Percentiles rank a stretch among this genome's conserved stretches.
These are phyloP conservation scores for Rhodomyrtus tomentosa DNA, from an alignment of 345 rosid species.

Conservation along the genomic window DNA sequence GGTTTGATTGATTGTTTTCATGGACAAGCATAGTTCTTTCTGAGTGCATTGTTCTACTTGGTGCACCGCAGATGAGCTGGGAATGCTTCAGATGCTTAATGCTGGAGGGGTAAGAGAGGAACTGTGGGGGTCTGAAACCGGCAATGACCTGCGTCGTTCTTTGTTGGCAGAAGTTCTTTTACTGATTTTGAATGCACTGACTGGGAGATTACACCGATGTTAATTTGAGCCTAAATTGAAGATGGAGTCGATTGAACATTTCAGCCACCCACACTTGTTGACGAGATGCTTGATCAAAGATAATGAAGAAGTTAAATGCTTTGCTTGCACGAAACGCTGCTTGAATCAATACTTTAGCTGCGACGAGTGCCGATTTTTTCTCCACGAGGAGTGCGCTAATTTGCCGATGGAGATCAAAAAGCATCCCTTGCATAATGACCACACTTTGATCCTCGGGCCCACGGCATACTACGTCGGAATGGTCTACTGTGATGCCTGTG, in stretches of 20 bases:
- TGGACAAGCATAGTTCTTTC: neutral
- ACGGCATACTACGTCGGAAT: neutral
- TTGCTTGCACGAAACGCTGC: neutral
- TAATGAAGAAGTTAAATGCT: neutral
- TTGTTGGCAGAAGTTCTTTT: neutral
- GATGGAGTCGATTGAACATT: neutral
- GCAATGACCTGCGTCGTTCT: neutral
- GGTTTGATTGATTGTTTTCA: neutral
- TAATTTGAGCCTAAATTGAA: neutral
- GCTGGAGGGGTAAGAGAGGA: neutral
- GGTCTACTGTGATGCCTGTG: neutral
- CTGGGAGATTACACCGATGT: neutral
- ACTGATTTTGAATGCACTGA: neutral
- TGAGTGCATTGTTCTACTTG: neutral
- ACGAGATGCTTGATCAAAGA: neutral
- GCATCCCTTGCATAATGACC: neutral
- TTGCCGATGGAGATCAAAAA: accelerated
- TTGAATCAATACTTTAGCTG: neutral
- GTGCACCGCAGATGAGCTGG: neutral
- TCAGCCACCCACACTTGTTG: neutral
- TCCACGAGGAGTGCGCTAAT: neutral
- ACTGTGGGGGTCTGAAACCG: neutral
- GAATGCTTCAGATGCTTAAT: neutral
- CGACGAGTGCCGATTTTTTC: neutral
- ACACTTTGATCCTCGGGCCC: neutral